phyloP scores from a whole-genome alignment of 1,139 yeast species.

The Debaryomyces fabryi region DNA sequence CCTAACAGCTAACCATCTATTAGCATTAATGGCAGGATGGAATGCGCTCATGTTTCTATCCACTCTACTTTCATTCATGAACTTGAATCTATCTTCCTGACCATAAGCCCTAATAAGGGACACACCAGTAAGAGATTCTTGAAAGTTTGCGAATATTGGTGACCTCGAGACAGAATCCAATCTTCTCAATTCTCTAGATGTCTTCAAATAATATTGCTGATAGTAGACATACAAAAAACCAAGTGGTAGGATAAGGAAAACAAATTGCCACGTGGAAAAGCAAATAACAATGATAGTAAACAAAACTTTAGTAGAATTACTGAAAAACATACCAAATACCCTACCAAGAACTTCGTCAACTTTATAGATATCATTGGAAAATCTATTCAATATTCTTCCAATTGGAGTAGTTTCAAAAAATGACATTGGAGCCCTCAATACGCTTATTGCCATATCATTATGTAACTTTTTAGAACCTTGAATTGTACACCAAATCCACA shows the following conservation, averaged over 20 bases:
- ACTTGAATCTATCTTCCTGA: slow-evolving; percentile 73
- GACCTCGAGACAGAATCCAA: slow-evolving; percentile 91
- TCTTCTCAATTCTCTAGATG: slow-evolving; percentile 94
- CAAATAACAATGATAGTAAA: slow-evolving; percentile 84
- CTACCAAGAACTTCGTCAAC: slow-evolving; percentile 87
- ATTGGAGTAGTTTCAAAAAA: slow-evolving; percentile 97
- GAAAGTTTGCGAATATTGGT: slow-evolving; percentile 96
- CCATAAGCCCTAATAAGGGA: slow-evolving; percentile 87
- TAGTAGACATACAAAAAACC: slow-evolving; percentile 73
- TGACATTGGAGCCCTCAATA: slow-evolving; percentile 92
- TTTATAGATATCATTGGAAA: slow-evolving; percentile 90
- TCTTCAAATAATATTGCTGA: slow-evolving; percentile 85
- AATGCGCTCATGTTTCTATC: slow-evolving; percentile 89
- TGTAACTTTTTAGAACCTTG: slow-evolving; percentile 81
- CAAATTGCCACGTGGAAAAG: slow-evolving; percentile 85
- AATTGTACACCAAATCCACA: slow-evolving; percentile 85
- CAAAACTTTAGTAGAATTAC: slow-evolving; percentile 69
- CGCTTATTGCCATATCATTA: slow-evolving; percentile 74
- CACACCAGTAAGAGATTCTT: slow-evolving; percentile 90
- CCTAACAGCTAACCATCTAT: slow-evolving; percentile 96
- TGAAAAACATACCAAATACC: slow-evolving; percentile 81
- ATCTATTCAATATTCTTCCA: slow-evolving; percentile 91
- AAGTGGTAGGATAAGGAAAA: slow-evolving; percentile 72
- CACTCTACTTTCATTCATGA: slow-evolving; percentile 73
- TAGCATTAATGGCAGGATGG: slow-evolving; percentile 91